Conservation (phyloP, 352 stramenopile genomes). For the Phytophthora sp. region DNA sequence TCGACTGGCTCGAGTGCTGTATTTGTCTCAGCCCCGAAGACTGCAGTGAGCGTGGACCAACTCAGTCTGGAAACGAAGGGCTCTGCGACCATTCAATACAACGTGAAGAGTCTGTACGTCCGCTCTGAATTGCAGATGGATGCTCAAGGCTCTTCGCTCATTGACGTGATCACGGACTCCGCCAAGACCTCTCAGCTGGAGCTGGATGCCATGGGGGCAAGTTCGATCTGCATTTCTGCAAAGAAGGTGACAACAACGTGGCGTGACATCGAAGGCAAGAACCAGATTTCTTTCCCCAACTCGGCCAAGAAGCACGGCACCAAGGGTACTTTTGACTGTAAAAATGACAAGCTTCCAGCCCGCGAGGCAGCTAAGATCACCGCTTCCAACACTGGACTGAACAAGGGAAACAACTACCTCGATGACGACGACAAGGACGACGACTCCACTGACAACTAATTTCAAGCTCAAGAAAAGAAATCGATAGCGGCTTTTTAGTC, state of each 20-base stretch:
- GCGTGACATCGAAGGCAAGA: conserved; percentile 15
- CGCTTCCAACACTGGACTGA: not conserved
- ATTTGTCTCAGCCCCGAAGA: conserved; percentile 21
- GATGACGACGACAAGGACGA: conserved; percentile 5
- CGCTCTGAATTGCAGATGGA: conserved; percentile 22
- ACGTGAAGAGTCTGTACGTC: conserved; percentile 12
- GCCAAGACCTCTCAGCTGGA: conserved; percentile 17
- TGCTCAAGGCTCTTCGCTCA: conserved; percentile 11
- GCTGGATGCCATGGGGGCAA: conserved; percentile 2
- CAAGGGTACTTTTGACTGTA: conserved; percentile 23
- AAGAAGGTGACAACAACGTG: conserved; percentile 4
- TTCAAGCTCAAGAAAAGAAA: not conserved
- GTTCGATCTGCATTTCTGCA: conserved; percentile 26
- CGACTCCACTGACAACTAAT: not conserved
- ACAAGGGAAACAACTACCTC: not conserved
- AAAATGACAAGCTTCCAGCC: conserved; percentile 18
- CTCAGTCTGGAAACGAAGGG: conserved; percentile 23
- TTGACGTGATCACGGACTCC: conserved; percentile 23
- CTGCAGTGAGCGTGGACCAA: conserved; percentile 20
- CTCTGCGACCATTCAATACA: conserved; percentile 27
- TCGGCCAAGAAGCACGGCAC: conserved; percentile 26
- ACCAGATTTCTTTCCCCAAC: conserved; percentile 31
- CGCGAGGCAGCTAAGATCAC: conserved; percentile 21
- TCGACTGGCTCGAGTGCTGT: conserved; percentile 21
- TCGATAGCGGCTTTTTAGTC: not conserved